These are phyloP conservation scores for Lactarius hengduanensis DNA, from an alignment of 768 basidiomycete genomes.

Conservation along the genomic window DNA sequence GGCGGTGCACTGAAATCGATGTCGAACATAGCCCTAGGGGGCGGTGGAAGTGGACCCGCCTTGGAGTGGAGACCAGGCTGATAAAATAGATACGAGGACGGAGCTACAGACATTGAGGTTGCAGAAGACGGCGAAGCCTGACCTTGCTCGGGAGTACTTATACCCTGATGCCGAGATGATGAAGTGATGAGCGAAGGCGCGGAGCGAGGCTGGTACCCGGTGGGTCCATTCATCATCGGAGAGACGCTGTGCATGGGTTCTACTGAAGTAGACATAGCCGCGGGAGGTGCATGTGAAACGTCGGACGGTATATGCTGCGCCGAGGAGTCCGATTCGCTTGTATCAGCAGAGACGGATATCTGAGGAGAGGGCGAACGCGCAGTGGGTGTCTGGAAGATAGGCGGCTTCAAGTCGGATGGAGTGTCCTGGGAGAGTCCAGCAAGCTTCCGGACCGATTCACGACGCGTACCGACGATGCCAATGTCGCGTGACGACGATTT, in stretches of 20 bases:
- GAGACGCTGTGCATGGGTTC: slow-evolving; percentile 31
- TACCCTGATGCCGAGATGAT: background rate
- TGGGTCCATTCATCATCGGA: slow-evolving; percentile 16
- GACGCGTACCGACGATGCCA: slow-evolving; percentile 50
- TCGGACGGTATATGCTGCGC: slow-evolving; percentile 30
- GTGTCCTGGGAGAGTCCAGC: slow-evolving; percentile 17
- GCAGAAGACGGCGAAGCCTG: background rate
- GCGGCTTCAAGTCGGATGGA: slow-evolving; percentile 35
- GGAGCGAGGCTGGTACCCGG: slow-evolving; percentile 9
- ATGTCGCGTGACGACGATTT: slow-evolving; percentile 48
- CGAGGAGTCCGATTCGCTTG: background rate
- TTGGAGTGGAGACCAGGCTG: slow-evolving; percentile 68
- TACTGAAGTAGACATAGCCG: slow-evolving; percentile 34
- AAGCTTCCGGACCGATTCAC: slow-evolving; percentile 31
- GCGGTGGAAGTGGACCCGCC: slow-evolving; percentile 71
- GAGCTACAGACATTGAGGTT: slow-evolving; percentile 4
- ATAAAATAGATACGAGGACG: slow-evolving; percentile 54
- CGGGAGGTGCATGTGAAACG: slow-evolving; percentile 18
- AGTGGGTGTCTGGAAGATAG: slow-evolving; percentile 41
- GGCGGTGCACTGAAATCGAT: slow-evolving; percentile 47
- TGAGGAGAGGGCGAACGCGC: slow-evolving; percentile 36
- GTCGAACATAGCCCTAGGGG: slow-evolving; percentile 56
- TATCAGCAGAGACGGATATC: slow-evolving; percentile 17
- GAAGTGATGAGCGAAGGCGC: background rate
- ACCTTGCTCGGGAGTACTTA: slow-evolving; percentile 1